Conservation (phyloP, 805 yeast species). For the Yarrowia divulgata region DNA sequence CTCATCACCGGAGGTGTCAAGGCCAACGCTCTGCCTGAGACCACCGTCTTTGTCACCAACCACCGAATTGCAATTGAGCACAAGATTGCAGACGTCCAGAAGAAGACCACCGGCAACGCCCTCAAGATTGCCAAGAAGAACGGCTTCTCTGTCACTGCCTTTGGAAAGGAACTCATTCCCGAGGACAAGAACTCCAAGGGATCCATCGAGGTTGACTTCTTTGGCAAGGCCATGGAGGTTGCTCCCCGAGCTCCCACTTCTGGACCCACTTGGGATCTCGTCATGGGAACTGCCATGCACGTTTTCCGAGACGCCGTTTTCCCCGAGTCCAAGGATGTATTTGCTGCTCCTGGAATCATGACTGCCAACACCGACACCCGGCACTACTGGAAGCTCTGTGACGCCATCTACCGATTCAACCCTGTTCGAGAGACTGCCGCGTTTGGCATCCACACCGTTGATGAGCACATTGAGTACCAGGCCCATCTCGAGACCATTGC, state of each 20-base stretch:
- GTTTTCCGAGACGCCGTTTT: slow-evolving; percentile 59
- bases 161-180: slow-evolving; percentile 46
- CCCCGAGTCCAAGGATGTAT: slow-evolving; percentile 50
- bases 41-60: slow-evolving; percentile 61
- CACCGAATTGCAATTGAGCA: slow-evolving; percentile 70
- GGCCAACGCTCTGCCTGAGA: slow-evolving; percentile 78
- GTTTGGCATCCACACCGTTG: slow-evolving; percentile 60
- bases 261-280: slow-evolving; percentile 56
- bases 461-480: slow-evolving; percentile 62
- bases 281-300: slow-evolving; percentile 67
- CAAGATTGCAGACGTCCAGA: slow-evolving; percentile 54
- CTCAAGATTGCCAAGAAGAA: slow-evolving; percentile 56
- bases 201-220: slow-evolving; percentile 18
- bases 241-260: slow-evolving; percentile 58
- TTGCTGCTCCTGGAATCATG: slow-evolving; percentile 65
- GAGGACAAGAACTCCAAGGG: slow-evolving; percentile 45
- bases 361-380: slow-evolving; percentile 75
- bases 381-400: slow-evolving; percentile 66
- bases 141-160: slow-evolving; percentile 57
- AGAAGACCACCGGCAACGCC: slow-evolving; percentile 53
- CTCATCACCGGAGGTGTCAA: slow-evolving; percentile 75
- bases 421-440: slow-evolving; percentile 52
- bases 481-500: slow-evolving; percentile 56
- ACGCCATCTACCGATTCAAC: slow-evolving; percentile 64
- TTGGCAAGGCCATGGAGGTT: slow-evolving; percentile 52